phyloP scores from a whole-genome alignment of 2,329 filamentous ascomycete genomes.

The Colletotrichum spinosum region DNA sequence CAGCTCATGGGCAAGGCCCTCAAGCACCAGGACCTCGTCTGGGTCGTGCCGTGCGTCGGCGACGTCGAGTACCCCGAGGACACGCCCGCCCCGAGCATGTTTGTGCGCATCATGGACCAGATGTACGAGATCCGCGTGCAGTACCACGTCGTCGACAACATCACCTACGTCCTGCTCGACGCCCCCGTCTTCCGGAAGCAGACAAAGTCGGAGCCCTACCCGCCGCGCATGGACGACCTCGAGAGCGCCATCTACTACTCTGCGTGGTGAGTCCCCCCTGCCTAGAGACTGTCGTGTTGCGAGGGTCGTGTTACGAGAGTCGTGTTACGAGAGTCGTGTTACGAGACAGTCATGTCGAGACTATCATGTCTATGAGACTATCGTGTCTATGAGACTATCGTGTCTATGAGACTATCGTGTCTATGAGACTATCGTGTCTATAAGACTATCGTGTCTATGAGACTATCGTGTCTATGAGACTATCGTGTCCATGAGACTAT shows the following conservation, averaged over 20 bases:
- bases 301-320: no score
- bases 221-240: constrained; percentile 76
- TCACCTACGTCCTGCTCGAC: constrained; percentile 76
- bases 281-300: no score
- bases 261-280: constrained; percentile 59
- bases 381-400: no score
- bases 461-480: no score
- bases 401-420: no score
- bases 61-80: constrained; percentile 73
- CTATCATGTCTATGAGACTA: no score
- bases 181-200: constrained; percentile 75
- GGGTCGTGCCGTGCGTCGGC: constrained; percentile 71
- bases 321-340: no score
- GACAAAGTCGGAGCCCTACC: constrained; percentile 72
- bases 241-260: constrained; percentile 77
- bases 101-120: constrained; percentile 70
- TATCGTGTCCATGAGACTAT: no score
- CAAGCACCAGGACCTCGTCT: constrained; percentile 73
- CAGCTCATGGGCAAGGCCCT: constrained; percentile 76
- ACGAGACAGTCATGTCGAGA: no score
- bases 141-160: constrained; percentile 72
- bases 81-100: constrained; percentile 69
- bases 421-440: no score
- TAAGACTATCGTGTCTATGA: no score
- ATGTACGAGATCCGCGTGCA: constrained; percentile 72